Conservation (phyloP, 176 grass and related monocot genomes). For the Carex parvula region DNA sequence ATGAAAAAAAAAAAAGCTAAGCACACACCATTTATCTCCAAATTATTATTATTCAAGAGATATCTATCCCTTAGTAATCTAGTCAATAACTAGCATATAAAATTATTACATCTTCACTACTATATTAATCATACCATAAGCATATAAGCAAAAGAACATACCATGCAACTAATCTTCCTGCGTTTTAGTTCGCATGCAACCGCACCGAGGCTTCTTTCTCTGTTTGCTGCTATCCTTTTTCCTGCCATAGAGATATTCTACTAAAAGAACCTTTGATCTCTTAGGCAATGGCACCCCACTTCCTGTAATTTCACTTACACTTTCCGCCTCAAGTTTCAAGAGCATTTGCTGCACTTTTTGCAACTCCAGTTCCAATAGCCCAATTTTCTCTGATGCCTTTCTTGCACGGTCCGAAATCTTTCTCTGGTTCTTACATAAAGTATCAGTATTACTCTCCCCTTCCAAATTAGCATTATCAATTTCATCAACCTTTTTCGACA, state of each 20-base stretch:
- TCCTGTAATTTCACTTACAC: conserved; percentile 34
- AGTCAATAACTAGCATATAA: conserved; percentile 33
- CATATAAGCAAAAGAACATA: neutral
- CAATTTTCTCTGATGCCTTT: conserved; percentile 88
- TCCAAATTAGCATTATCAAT: conserved; percentile 32
- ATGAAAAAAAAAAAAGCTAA: neutral
- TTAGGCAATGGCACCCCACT: conserved; percentile 31
- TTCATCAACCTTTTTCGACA: conserved; percentile 64
- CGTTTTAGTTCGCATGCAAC: conserved; percentile 73
- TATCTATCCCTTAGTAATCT: conserved; percentile 19
- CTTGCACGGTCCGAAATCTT: conserved; percentile 65
- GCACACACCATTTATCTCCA: neutral
- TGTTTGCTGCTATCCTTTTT: conserved; percentile 44
- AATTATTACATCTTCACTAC: conserved; percentile 13
- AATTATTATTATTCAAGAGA: conserved; percentile 10
- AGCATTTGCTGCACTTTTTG: conserved; percentile 59
- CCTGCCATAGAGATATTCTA: conserved; percentile 80
- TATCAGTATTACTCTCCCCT: conserved; percentile 25
- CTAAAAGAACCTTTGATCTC: conserved; percentile 62
- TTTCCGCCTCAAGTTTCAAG: conserved; percentile 66
- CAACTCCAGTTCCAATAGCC: conserved; percentile 60
- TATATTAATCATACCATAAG: neutral
- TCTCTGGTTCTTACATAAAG: conserved; percentile 56
- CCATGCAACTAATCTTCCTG: conserved; percentile 29
- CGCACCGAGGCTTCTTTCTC: conserved; percentile 48